Evolutionary conservation across 441 rosid genomes (phyloP), one percentile per base, ranked within the genome.

Genomic region (Gossypium schwendimanii): DNA sequence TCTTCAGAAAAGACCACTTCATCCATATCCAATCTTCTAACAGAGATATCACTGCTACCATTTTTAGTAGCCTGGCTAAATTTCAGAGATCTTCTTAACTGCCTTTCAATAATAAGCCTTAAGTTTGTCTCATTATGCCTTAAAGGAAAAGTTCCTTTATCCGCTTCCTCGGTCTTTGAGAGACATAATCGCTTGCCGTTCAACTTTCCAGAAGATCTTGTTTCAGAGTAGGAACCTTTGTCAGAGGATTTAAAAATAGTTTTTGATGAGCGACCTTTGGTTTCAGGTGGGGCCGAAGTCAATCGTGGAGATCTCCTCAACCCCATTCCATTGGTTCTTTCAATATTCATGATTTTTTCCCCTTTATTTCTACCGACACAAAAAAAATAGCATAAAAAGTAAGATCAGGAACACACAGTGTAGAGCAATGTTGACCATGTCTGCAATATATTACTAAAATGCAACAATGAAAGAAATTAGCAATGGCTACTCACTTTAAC

Each of bases 401-500:
- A 61, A 62, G 45, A 14, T 18, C 36, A 57, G 21, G 39, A 73
- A 68, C 71, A 66, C 4, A 9, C 11, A 36, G 45, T 1, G 53
- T 9, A 23, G 9, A 6, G 1, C 18, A 72, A 63, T 33, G 8
- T 15, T 45, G n/a, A 31, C 3, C n/a, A 50, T n/a, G 61, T 10
- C 67, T n/a, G 50, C 39, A 55, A 66, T 17, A 44, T 14, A 26
- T 14, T 8, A 68, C 2, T 6, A 39, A 10, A 41, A 24, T 53
- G 12, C 57, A 52, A 17, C 6, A 66, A 1, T 23, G 7, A 18
- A 21, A 71, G 28, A 41, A 33, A 72, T 21, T 28, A 55, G 20
- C 14, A 64, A 77, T 12, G 55, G 53, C 44, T 12, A 79, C 87
- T 85, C 81, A 87, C 91, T 74, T 76, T 69, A 72, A 53, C 15